phyloP scores from a whole-genome alignment of 2,329 filamentous ascomycete genomes.

The Leptographium wingfieldii region DNA sequence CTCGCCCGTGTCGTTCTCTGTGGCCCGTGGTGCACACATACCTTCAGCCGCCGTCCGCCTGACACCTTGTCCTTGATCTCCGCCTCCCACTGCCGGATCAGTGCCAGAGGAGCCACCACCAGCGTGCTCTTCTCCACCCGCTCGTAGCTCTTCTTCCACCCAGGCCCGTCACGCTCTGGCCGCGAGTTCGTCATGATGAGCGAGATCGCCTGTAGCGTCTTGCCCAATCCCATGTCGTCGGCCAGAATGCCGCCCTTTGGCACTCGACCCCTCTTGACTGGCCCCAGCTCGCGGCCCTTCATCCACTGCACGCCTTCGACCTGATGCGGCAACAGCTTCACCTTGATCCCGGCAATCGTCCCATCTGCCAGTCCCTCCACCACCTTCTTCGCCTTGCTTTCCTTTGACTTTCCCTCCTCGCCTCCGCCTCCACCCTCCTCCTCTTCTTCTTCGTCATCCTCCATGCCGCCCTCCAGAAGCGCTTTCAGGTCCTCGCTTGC shows the following conservation, averaged over 20 bases:
- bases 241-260: constrained; percentile 91
- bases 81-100: constrained; percentile 95
- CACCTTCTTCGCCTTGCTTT: constrained; percentile 41
- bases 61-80: constrained; percentile 76
- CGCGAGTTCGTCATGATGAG: constrained; percentile 75
- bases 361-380: constrained; percentile 32
- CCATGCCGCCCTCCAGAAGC: constrained; percentile 68
- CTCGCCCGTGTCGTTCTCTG: constrained; percentile 66
- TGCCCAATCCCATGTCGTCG: constrained; percentile 94
- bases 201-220: constrained; percentile 88
- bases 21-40: constrained; percentile 84
- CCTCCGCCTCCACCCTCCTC: constrained; percentile 7
- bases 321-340: constrained; percentile 86
- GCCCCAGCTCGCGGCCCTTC: constrained; percentile 79
- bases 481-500: constrained; percentile 69
- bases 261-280: constrained; percentile 65
- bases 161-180: constrained; percentile 43
- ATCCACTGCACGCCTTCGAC: constrained; percentile 93
- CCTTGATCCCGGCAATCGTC: constrained; percentile 63
- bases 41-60: constrained; percentile 55
- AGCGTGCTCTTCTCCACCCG: constrained; percentile 67
- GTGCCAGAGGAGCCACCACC: constrained; percentile 80
- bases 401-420: constrained; percentile 14
- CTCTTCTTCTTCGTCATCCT: constrained; percentile 46
- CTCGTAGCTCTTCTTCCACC: constrained; percentile 56